Conservation (phyloP, 805 yeast species). For the Candida ipomoeae region DNA sequence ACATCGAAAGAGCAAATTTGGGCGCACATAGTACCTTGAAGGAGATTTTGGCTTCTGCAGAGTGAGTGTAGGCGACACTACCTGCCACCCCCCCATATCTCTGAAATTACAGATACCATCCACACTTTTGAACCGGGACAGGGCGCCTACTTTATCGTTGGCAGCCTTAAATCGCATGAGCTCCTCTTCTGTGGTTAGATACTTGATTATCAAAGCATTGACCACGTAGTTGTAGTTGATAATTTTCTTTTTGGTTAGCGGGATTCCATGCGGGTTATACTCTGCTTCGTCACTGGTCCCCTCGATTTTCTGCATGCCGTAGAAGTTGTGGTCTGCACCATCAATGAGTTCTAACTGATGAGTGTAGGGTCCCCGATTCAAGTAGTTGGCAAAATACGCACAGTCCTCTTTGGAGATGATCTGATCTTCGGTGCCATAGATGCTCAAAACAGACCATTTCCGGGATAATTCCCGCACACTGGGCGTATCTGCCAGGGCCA, state of each 20-base stretch:
- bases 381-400: slow-evolving; percentile 51
- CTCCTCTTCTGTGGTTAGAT: slow-evolving; percentile 46
- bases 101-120: slow-evolving; percentile 73
- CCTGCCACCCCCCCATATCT: slow-evolving; percentile 75
- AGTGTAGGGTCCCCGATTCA: slow-evolving; percentile 47
- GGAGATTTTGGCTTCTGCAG: neutral
- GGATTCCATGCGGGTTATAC: slow-evolving; percentile 36
- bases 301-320: slow-evolving; percentile 43
- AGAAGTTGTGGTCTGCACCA: slow-evolving; percentile 79
- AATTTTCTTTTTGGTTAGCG: slow-evolving; percentile 39
- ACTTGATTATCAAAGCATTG: slow-evolving; percentile 45
- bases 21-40: slow-evolving; percentile 40
- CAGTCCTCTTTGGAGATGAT: slow-evolving; percentile 65
- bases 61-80: slow-evolving; percentile 24
- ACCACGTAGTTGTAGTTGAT: slow-evolving; percentile 61
- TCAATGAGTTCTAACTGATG: slow-evolving; percentile 55
- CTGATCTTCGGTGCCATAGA: slow-evolving; percentile 68
- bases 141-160: slow-evolving; percentile 32
- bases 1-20: slow-evolving; percentile 56
- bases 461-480: slow-evolving; percentile 38
- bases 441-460: slow-evolving; percentile 53
- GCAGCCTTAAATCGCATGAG: slow-evolving; percentile 47
- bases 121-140: slow-evolving; percentile 55
- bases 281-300: slow-evolving; percentile 31
- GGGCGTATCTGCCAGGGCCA: slow-evolving; percentile 46